These are phyloP conservation scores for Komagataella ulmi DNA, from an alignment of 805 yeast species.

Conservation along the genomic window DNA sequence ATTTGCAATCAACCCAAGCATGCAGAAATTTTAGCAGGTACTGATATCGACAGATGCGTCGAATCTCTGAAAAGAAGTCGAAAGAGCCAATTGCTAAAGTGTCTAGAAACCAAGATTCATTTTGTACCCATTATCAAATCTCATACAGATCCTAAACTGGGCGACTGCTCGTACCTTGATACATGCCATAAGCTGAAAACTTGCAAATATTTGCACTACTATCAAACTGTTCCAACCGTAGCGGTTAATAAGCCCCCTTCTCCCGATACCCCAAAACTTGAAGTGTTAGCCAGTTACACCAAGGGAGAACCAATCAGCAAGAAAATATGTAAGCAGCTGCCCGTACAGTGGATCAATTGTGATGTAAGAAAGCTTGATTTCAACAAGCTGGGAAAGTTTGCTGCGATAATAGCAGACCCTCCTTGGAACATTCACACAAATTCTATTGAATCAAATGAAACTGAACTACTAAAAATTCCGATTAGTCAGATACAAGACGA, in stretches of 20 bases:
- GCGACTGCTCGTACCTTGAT: conserved; percentile 89
- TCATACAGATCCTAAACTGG: conserved; percentile 59
- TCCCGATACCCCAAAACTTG: neutral
- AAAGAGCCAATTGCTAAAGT: conserved; percentile 14
- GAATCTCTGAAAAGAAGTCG: neutral
- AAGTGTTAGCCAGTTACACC: conserved; percentile 23
- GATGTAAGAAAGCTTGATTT: conserved; percentile 71
- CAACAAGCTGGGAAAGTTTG: conserved; percentile 61
- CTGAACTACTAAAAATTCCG: conserved; percentile 55
- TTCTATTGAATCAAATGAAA: conserved; percentile 42
- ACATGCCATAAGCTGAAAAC: conserved; percentile 79
- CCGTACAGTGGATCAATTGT: conserved; percentile 81
- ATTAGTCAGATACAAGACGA: conserved; percentile 65
- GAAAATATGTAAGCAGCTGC: conserved; percentile 9
- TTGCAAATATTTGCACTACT: conserved; percentile 76
- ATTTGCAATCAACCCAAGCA: neutral
- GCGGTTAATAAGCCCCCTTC: neutral
- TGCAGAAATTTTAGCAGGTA: neutral
- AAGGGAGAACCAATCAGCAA: conserved; percentile 29
- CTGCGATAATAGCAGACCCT: conserved; percentile 81
- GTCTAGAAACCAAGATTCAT: conserved; percentile 28
- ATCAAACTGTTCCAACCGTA: conserved; percentile 28
- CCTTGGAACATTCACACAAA: conserved; percentile 97
- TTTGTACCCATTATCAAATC: conserved; percentile 38
- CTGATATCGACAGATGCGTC: conserved; percentile 1